Evolutionary conservation across 805 yeast genomes (phyloP).

Genomic region (Cyberlindnera mrakii): DNA sequence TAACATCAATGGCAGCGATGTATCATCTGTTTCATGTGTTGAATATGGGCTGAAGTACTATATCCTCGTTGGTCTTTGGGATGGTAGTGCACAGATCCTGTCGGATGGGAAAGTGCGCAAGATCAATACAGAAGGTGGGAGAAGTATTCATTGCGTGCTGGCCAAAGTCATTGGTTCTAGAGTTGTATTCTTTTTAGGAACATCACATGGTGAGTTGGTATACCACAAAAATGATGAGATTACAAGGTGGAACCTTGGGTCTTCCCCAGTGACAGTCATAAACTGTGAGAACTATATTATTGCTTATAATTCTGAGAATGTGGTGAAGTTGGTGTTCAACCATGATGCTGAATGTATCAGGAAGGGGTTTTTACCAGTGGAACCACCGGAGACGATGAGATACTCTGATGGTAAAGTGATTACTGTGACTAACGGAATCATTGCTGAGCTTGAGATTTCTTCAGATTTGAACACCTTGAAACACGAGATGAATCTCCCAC

Average conservation of each 20-base stretch:
- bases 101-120: constrained; percentile 5
- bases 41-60: constrained; percentile 1
- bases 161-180: constrained; percentile 6
- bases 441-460: constrained; percentile 1
- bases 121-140: constrained; percentile 1
- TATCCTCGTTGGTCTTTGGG: constrained; percentile 20
- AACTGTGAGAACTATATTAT: constrained; percentile 8
- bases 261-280: constrained; percentile 19
- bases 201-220: constrained; percentile 19
- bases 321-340: constrained; percentile 4
- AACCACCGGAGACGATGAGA: constrained; percentile 7
- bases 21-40: constrained; percentile 8
- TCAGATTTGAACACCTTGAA: neutral
- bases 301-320: constrained; percentile 17
- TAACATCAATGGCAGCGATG: constrained; percentile 10
- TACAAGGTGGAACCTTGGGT: constrained; percentile 12
- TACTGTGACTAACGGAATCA: neutral
- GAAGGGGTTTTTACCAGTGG: constrained; percentile 17
- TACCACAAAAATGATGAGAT: neutral
- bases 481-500: constrained; percentile 6
- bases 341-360: constrained; percentile 1
- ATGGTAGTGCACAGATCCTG: constrained; percentile 13
- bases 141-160: constrained; percentile 15
- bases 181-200: constrained; percentile 14
- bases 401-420: constrained; percentile 1